Evolutionary conservation across 2,329 filamentous ascomycete genomes (phyloP).

Genomic region (Pyricularia grisea): DNA sequence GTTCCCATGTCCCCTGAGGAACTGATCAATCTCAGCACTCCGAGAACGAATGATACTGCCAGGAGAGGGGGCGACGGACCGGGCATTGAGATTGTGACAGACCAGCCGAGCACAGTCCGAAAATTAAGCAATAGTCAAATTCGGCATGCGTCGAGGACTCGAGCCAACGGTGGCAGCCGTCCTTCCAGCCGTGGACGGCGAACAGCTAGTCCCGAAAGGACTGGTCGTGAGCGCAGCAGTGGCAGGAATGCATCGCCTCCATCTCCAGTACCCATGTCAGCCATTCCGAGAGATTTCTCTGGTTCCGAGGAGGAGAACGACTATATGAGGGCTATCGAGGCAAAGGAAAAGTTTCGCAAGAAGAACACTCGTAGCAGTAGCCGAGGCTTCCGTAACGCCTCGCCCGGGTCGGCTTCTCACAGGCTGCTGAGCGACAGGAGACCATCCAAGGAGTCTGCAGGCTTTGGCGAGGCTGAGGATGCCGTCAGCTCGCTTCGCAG

Average conservation of each 20-base stretch:
- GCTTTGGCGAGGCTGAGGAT: conserved; percentile 8
- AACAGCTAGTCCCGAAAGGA: conserved; percentile 34
- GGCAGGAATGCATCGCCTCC: conserved; percentile 63
- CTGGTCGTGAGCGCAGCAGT: conserved; percentile 51
- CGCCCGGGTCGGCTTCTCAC: conserved; percentile 14
- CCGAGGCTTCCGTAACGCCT: conserved; percentile 19
- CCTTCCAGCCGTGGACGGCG: conserved; percentile 37
- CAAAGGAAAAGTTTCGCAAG: conserved; percentile 45
- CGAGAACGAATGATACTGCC: conserved; percentile 22
- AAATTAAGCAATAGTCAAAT: conserved; percentile 19
- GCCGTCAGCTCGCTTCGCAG: conserved; percentile 28
- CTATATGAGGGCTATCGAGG: conserved; percentile 40
- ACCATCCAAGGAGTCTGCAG: conserved; percentile 6
- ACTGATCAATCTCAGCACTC: conserved; percentile 51
- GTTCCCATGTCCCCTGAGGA: conserved; percentile 93
- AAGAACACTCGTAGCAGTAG: conserved; percentile 40
- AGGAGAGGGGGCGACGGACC: conserved; percentile 6
- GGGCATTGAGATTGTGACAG: conserved; percentile 18
- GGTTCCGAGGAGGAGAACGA: conserved; percentile 57
- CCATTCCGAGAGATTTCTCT: conserved; percentile 40
- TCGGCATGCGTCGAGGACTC: conserved; percentile 20
- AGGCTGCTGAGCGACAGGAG: conserved; percentile 16
- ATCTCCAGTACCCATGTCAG: conserved; percentile 69
- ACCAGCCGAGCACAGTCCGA: conserved; percentile 20
- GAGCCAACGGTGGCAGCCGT: conserved; percentile 28